Base-by-base conservation (phyloP, 1,284 basidiomycete genomes). In the Ceratobasidium theobromae region DNA sequence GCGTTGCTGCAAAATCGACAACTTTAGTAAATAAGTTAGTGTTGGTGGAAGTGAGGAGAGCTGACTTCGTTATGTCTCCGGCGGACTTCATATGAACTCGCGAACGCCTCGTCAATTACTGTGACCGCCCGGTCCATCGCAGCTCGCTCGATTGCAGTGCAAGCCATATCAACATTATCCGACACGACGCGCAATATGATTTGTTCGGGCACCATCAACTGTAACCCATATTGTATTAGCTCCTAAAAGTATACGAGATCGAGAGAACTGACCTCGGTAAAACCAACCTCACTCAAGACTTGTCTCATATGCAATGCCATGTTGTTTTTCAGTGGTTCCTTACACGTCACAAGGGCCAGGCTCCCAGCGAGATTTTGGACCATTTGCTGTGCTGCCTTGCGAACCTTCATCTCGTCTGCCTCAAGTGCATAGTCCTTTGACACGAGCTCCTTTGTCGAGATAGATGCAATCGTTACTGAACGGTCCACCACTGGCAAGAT, bases 401-500 rank as follows among this genome's bases (percentile, higher is more conserved):
- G 87, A 75, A 99, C 80, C 77, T 91, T 96, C 54, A 89, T 86
- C 73, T 98, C 95, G 74, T 93, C 94, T 18, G 88, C 81, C 72
- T 99, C 97, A 70, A 93, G 95, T 2, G 93, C 95, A 73, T 97
- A 99, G 77, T 99, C 97, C 78, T 99, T 99, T 67, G 89, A 85
- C 30, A 98, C 93, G 8, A 99, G 82, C 76, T 99, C 97, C 43
- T 95, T 84, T 16, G 96, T 97, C 21, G 97, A 99, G 71, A 99
- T 98, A 32, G 95, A 93, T 6, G 97, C 97, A 72, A 99, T 99
- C 1, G 97, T 99, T 46, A 98, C 97, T n/a, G 95, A 98, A 67
- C 97, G 86, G 75, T 99, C 97, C 18, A 99, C 96, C 53, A 99
- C 96, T 3, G 97, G 97, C 16, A 95, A 81, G 71, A 99, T 96